phyloP scores from a whole-genome alignment of 192 early-diverging fungal species.

The Endogone sp. region DNA sequence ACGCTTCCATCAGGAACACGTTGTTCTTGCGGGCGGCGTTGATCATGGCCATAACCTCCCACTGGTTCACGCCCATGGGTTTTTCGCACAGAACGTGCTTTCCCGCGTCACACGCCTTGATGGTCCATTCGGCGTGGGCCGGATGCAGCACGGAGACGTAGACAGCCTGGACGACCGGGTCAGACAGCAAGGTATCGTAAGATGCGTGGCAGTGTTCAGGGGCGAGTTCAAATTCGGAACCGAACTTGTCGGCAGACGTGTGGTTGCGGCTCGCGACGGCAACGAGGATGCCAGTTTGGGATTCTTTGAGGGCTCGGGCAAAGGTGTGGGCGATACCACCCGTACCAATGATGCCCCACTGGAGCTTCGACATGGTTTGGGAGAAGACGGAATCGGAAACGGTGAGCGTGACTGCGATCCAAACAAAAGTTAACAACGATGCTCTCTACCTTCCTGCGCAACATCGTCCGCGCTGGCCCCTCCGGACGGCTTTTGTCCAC shows the following conservation, averaged over 20 bases:
- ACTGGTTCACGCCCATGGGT: conserved; percentile 28
- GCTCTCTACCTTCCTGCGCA: too few relatives aligned
- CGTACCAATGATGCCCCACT: conserved; percentile 34
- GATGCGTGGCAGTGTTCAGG: conserved; percentile 23
- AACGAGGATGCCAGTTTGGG: conserved; percentile 13
- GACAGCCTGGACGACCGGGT: conserved; percentile 54
- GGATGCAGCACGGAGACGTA: conserved; percentile 65
- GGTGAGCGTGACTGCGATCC: too few relatives aligned
- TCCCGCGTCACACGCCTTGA: conserved; percentile 43
- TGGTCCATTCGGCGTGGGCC: conserved; percentile 52
- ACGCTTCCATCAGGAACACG: conserved; percentile 30
- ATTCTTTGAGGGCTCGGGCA: conserved; percentile 15
- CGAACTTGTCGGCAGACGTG: conserved; percentile 14
- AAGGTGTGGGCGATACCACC: conserved; percentile 34
- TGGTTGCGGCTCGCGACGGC: conserved; percentile 26
- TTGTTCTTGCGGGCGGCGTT: conserved; percentile 12
- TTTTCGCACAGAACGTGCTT: conserved; percentile 56
- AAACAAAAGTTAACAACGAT: too few relatives aligned
- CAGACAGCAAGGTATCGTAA: conserved; percentile 44
- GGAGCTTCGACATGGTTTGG: conserved; percentile 8
- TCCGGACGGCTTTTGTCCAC: too few relatives aligned
- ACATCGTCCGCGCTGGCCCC: too few relatives aligned
- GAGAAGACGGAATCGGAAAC: not conserved
- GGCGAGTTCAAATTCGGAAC: conserved; percentile 9
- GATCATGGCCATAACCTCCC: conserved; percentile 20